phyloP scores from a whole-genome alignment of 257 asterid species.

The Solanum piurae region DNA sequence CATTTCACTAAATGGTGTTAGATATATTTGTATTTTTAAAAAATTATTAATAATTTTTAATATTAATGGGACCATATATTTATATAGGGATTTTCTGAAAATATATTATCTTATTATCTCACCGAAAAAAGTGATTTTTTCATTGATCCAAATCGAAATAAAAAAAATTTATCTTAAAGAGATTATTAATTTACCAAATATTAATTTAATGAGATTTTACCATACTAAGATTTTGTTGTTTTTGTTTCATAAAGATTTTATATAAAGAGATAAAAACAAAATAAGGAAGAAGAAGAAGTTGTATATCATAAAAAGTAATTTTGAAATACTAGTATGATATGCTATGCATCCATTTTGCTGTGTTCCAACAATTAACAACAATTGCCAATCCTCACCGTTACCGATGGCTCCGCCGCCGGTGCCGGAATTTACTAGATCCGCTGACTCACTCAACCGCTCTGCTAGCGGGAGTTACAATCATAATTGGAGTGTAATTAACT shows the following conservation, averaged over 20 bases:
- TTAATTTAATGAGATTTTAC: too few species aligned
- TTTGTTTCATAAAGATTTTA: background rate
- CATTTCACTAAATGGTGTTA: too few species aligned
- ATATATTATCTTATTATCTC: too few species aligned
- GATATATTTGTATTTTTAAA: too few species aligned
- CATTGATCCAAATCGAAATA: background rate
- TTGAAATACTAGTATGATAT: background rate
- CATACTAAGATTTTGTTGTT: background rate
- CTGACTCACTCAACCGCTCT: conserved; percentile 17
- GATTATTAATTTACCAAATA: too few species aligned
- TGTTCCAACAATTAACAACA: conserved; percentile 11
- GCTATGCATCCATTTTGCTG: conserved; percentile 53
- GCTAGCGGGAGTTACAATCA: conserved; percentile 17
- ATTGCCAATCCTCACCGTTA: conserved; percentile 6
- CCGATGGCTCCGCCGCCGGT: conserved; percentile 20
- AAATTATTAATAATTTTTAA: too few species aligned
- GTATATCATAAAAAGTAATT: background rate
- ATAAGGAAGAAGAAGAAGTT: background rate
- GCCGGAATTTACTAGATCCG: conserved; percentile 17
- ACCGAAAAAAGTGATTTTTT: too few species aligned
- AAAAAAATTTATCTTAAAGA: too few species aligned
- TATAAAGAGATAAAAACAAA: background rate
- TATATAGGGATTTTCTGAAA: too few species aligned
- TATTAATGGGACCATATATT: too few species aligned
- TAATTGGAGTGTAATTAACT: background rate